Base-by-base conservation (phyloP, 1,139 yeast species). In the Saccharomyces uvarum region DNA sequence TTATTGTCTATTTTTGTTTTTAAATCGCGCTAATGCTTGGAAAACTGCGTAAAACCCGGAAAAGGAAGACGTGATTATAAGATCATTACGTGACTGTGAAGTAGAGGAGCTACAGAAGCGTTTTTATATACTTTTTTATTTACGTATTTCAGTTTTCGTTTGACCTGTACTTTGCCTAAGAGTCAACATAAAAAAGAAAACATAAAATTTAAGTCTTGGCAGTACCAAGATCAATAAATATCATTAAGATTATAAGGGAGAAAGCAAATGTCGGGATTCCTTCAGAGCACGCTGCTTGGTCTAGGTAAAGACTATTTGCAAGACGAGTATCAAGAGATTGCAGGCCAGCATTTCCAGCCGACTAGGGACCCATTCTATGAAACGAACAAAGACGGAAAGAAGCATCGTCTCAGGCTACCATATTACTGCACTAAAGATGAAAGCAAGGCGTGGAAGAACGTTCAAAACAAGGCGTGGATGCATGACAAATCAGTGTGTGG, bases 401-500 rank as follows among this genome's bases (percentile, higher is more conserved):
- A 73, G 14, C 77, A 77, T 47, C 77, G 82, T 56, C 75, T 88
- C 32, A 77, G 78, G 61, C 76, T 88, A 13, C 85, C 90, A 0
- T 76, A 75, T 2, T 76, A 77, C 28, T 77, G 83, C 32, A 76
- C 85, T n/a, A 78, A 79, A 53, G 74, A 77, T 42, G 95, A 89
- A 61, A 81, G 78, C 50, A 78, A 79, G 63, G 72, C 78, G 11
- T 90, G 95, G 95, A 86, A 83, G 64, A 72, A 70, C 47, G 75
- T 90, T n/a, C 91, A 85, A 64, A 76, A 73, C 51, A 77, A 80
- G 59, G 97, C 97, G 0, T 91, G 97, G 97, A 66, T 77, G 7
- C 91, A 90, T 65, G 98, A 91, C 67, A 78, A 80, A 61, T 87
- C 95, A 65, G 70, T 78, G 47, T 75, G 88, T 62, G 95, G 95